Conservation (phyloP, 2,329 filamentous ascomycete species). For the Calonectria pseudoreteaudii region DNA sequence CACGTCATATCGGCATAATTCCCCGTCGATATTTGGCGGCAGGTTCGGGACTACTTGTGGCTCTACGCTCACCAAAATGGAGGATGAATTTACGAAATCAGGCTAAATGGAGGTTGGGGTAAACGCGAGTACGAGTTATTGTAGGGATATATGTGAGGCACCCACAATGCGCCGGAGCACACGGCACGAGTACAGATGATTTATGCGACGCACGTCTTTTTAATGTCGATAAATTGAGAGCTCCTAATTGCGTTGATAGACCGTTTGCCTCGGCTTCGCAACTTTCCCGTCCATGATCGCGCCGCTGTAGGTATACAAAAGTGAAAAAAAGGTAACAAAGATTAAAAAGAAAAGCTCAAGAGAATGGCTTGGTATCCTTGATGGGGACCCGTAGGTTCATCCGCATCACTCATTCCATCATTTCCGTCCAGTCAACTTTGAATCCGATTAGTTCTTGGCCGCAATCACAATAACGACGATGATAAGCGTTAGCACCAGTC, state of each 20-base stretch:
- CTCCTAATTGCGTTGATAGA: conserved; percentile 39
- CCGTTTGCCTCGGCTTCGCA: conserved; percentile 37
- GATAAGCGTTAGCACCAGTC: conserved; percentile 73
- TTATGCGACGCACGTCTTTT: conserved; percentile 17
- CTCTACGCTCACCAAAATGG: conserved; percentile 7
- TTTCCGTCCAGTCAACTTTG: conserved; percentile 3
- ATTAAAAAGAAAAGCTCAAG: conserved; percentile 20
- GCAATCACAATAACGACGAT: conserved; percentile 67
- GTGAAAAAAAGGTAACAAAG: conserved; percentile 32
- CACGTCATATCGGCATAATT: neutral
- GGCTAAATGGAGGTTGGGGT: neutral
- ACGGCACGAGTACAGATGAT: neutral
- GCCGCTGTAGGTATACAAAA: conserved; percentile 35
- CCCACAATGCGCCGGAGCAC: neutral
- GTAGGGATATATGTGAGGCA: neutral
- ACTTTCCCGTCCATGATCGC: conserved; percentile 30
- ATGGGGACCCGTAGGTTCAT: neutral
- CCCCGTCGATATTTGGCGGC: neutral
- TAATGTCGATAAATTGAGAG: conserved; percentile 38
- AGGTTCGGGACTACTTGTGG: neutral
- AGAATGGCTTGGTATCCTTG: conserved; percentile 11
- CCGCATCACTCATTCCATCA: neutral
- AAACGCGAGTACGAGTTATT: neutral
- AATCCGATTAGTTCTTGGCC: conserved; percentile 55
- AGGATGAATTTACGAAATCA: neutral